phyloP scores from a whole-genome alignment of 202 grass and related monocot species.

The Zizania palustris region DNA sequence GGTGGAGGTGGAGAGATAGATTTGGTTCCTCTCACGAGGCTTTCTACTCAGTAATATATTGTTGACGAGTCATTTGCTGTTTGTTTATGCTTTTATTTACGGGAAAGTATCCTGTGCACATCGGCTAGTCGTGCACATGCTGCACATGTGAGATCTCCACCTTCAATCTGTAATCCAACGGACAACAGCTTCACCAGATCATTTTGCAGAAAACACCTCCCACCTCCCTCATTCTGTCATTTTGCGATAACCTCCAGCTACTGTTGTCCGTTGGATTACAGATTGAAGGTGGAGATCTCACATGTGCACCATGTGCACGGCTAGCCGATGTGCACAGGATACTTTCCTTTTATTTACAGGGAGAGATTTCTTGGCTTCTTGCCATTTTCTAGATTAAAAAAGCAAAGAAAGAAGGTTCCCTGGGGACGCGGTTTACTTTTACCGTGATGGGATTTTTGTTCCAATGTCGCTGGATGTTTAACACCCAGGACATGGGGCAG shows the following conservation, averaged over 20 bases:
- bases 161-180: too few relatives aligned
- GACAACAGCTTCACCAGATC: too few relatives aligned
- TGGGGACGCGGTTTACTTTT: constrained; percentile 38
- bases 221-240: too few relatives aligned
- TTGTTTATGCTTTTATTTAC: constrained; percentile 49
- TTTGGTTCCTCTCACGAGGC: constrained; percentile 37
- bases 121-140: too few relatives aligned
- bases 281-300: too few relatives aligned
- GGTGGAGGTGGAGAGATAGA: neutral
- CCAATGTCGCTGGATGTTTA: constrained; percentile 17
- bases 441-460: constrained; percentile 54
- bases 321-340: too few relatives aligned
- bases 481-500: neutral
- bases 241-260: too few relatives aligned
- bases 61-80: constrained; percentile 47
- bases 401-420: constrained; percentile 33
- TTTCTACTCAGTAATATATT: constrained; percentile 32
- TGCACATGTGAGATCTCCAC: too few relatives aligned
- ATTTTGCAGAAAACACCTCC: too few relatives aligned
- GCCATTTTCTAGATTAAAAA: constrained; percentile 15
- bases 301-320: too few relatives aligned
- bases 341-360: constrained; percentile 36
- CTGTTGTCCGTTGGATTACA: too few relatives aligned
- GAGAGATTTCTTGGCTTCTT: neutral
- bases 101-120: too few relatives aligned